Base-by-base conservation (phyloP, 441 rosid species). In the Breynia disticha region DNA sequence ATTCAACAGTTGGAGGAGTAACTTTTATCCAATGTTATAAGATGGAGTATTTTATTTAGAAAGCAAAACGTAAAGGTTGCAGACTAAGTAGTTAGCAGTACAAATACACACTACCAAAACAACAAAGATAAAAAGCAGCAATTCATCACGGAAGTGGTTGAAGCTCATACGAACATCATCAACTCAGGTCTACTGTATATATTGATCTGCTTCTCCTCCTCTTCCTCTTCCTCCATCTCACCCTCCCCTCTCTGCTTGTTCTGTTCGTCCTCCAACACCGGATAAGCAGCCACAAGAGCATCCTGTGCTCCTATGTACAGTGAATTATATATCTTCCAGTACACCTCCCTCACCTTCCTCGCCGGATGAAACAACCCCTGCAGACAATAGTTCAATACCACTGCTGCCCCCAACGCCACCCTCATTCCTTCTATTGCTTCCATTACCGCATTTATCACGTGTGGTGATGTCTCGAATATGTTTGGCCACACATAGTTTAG, bases 351-450 rank as follows among this genome's bases (percentile, higher is more conserved):
- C 52, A 93, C 98, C 72, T 89, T 93, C 51, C 98, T 68, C 0
- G 98, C 96, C 41, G 98, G 98, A 69, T 93, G 98, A 71, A 88
- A 93, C 66, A 93, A 74, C 43, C 98, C 98, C 74, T 93, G 97
- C 24, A 93, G 78, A 65, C 98, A 93, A 60, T 93, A 93, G 70
- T 93, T 93, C 19, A 93, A 78, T 46, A 86, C 82, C 18, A 79
- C 55, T 14, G 97, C 90, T 52, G 96, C 72, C 32, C 98, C 98
- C 67, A 93, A 56, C 12, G 97, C 97, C 32, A 93, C 96, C 67
- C 96, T 69, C 96, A 88, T 86, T 51, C 93, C 95, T 76, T 93
- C 98, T 32, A 88, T 78, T 19, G 97, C 98, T 73, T 93, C 98
- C 91, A 76, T 86, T 15, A 88, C 98, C 1, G 96, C 95, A 55